A percentile compares a stretch with the other conserved stretches of the same genome.
Evolutionary conservation across 306 rosid species (phyloP).

Genomic region (Dalbergia cultrata): DNA sequence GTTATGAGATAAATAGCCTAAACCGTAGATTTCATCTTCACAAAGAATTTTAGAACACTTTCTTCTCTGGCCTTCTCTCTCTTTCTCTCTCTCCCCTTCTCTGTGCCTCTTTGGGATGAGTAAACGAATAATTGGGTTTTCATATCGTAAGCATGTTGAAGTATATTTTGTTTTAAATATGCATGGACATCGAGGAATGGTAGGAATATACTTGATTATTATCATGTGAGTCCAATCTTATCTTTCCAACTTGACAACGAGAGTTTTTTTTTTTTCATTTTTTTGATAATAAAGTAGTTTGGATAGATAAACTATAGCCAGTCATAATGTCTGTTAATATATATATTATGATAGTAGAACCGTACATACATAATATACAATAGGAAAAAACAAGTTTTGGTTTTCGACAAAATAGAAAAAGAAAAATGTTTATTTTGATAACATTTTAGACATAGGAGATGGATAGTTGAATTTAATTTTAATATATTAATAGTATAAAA

Average conservation of each 20-base stretch:
- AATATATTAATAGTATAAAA: no score
- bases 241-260: constrained; percentile 49
- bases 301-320: constrained; percentile 28
- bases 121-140: constrained; percentile 50
- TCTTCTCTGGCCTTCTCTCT: constrained; percentile 35
- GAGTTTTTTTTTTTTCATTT: constrained; percentile 6
- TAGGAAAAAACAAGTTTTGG: neutral
- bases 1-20: constrained; percentile 6
- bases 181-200: constrained; percentile 56
- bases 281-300: constrained; percentile 15
- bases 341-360: constrained; percentile 18
- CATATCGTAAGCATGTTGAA: constrained; percentile 49
- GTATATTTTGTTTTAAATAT: constrained; percentile 47
- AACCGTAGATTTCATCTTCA: constrained; percentile 46
- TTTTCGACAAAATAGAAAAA: constrained; percentile 35
- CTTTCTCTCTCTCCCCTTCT: neutral
- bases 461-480: no score
- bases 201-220: constrained; percentile 55
- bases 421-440: no score
- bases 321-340: constrained; percentile 22
- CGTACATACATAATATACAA: constrained; percentile 20
- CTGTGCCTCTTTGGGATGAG: constrained; percentile 43
- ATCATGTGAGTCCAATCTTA: constrained; percentile 60
- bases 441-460: no score
- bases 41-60: constrained; percentile 32